Base-by-base conservation (phyloP, 2,329 filamentous ascomycete species). In the Aspergillus brasiliensis region DNA sequence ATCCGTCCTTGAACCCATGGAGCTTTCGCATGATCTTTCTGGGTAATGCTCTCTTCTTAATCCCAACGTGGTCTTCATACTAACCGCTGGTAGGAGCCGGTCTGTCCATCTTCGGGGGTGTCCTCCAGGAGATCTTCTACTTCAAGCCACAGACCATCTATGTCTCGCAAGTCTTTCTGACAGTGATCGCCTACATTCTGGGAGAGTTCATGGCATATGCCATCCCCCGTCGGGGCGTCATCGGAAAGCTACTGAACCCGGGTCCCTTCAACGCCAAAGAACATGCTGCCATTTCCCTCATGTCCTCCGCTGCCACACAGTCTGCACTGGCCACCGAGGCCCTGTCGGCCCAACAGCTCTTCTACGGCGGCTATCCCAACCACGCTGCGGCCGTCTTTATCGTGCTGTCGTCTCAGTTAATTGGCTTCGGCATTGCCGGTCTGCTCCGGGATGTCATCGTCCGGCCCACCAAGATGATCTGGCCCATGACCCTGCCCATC, bases 101-200 rank as follows among this genome's bases (percentile, higher is more conserved):
- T 2, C 28, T 55, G 25, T 46, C 52, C 27, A 46, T 55, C 25
- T 55, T 55, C 17, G 52, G 52, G 1, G 52, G 52, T 15, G 52
- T 55, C 5, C 27, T 55, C n/a, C 52, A 55, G 40, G 52, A 55
- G 40, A 46, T 55, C 37, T 55, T 46, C 42, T 55, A 55, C 27
- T 55, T 55, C 52, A 55, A 55, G 38, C 52, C 52, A 2, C 52
- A 55, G 25, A 55, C 52, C 25, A 55, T 55, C 27, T 55, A 55
- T 25, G 52, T 55, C 25, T 55, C 52, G n/a, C 52, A 55, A n/a
- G 52, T 55, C 5, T 55, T 55, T 25, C 25, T 55, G 15, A 55
- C 52, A 1, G 52, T 55, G 17, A 55, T 55, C 19, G 52, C 52
- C 19, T 55, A 55, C 10, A 25, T 55, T 1, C 3, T 55, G n/a